A percentile compares a stretch with the other conserved stretches of the same genome.
These are phyloP conservation scores for Eucalyptus polyanthemos DNA, from an alignment of 345 rosid genomes.

Conservation along the genomic window DNA sequence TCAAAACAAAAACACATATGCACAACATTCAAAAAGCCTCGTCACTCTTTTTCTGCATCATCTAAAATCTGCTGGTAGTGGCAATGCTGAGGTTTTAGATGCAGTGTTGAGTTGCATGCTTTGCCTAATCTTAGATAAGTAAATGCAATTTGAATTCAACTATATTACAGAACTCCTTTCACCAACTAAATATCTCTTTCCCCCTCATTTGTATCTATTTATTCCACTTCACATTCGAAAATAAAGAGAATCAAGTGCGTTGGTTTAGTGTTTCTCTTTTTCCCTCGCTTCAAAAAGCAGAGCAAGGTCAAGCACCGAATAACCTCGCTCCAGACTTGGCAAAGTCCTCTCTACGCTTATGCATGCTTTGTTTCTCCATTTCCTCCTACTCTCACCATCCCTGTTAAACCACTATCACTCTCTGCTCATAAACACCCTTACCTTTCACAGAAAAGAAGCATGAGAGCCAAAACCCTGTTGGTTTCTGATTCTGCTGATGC, in stretches of 20 bases:
- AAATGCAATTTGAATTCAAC: too few relatives aligned
- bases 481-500: background rate
- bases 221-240: too few relatives aligned
- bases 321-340: background rate
- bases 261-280: too few relatives aligned
- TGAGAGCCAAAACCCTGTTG: background rate
- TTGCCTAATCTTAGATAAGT: too few relatives aligned
- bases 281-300: too few relatives aligned
- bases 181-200: too few relatives aligned
- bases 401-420: background rate
- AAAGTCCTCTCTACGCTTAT: background rate
- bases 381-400: background rate
- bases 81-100: background rate
- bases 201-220: too few relatives aligned
- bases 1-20: background rate
- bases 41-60: background rate
- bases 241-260: too few relatives aligned
- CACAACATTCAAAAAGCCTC: background rate
- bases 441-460: too few relatives aligned
- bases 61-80: background rate
- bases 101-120: background rate
- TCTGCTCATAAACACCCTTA: background rate
- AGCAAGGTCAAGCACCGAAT: too few relatives aligned
- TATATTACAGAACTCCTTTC: too few relatives aligned
- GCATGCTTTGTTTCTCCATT: background rate